A percentile compares a stretch with the other conserved stretches of the same genome.
Evolutionary conservation across 2,329 filamentous ascomycete genomes (phyloP).

Genomic region (Fusarium sp.): DNA sequence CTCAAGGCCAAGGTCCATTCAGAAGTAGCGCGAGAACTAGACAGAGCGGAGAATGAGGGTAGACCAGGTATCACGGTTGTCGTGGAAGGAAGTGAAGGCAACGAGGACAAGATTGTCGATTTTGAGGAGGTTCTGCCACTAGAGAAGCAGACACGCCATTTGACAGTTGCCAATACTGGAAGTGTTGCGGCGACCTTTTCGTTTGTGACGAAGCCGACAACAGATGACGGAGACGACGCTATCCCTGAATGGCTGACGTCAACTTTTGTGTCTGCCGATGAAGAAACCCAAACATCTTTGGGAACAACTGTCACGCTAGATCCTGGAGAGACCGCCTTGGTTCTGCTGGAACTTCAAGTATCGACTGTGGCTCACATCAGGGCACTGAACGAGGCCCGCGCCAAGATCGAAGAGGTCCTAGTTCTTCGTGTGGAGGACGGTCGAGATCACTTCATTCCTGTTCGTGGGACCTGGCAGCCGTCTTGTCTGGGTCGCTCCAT

Average conservation of each 20-base stretch:
- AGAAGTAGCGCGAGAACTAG: conserved; percentile 87
- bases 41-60: conserved; percentile 91
- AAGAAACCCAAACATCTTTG: conserved; percentile 48
- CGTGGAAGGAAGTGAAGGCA: conserved; percentile 67
- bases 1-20: conserved; percentile 85
- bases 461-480: conserved; percentile 81
- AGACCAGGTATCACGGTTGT: conserved; percentile 85
- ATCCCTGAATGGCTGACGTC: conserved; percentile 76
- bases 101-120: conserved; percentile 70
- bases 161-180: conserved; percentile 94
- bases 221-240: conserved; percentile 56
- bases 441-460: conserved; percentile 89
- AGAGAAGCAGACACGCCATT: conserved; percentile 69
- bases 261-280: conserved; percentile 63
- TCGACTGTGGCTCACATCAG: conserved; percentile 71
- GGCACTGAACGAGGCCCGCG: conserved; percentile 75
- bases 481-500: conserved; percentile 87
- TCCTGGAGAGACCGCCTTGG: conserved; percentile 83
- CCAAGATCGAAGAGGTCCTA: conserved; percentile 83
- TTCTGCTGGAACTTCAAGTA: conserved; percentile 75
- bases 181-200: conserved; percentile 81
- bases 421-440: conserved; percentile 86
- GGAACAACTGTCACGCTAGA: conserved; percentile 73
- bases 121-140: conserved; percentile 82
- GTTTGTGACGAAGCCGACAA: conserved; percentile 78